phyloP scores from a whole-genome alignment of 495 filamentous ascomycete species.

The Immersiella caudata region DNA sequence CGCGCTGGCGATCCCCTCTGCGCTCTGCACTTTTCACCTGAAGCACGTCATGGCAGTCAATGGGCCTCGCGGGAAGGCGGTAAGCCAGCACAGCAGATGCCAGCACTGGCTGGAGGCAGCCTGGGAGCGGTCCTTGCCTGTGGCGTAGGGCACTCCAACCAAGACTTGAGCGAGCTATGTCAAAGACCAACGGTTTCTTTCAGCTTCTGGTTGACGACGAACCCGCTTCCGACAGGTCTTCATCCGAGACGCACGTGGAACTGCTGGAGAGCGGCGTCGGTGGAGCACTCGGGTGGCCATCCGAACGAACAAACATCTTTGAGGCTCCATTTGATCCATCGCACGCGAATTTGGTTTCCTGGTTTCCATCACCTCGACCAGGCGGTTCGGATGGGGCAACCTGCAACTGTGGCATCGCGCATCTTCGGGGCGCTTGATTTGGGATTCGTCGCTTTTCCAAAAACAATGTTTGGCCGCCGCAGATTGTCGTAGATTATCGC shows the following conservation, averaged over 20 bases:
- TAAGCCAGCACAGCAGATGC: constrained; percentile 12
- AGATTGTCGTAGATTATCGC: constrained; percentile 19
- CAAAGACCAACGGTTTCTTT: neutral
- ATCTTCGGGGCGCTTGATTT: neutral
- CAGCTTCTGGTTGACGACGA: neutral
- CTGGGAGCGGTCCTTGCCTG: neutral
- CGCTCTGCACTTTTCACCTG: constrained; percentile 21
- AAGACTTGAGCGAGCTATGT: too few species aligned
- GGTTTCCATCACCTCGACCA: neutral
- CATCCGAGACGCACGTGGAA: neutral
- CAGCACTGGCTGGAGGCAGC: neutral
- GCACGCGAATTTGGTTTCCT: constrained; percentile 1
- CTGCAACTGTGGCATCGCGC: constrained; percentile 15
- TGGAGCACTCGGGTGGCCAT: neutral
- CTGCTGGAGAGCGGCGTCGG: neutral
- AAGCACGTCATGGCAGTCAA: constrained; percentile 19
- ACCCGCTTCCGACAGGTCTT: neutral
- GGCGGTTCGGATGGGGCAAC: neutral
- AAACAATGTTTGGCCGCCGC: constrained; percentile 22
- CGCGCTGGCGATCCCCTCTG: constrained; percentile 8
- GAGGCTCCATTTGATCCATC: neutral
- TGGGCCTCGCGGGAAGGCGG: constrained; percentile 12
- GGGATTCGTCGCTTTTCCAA: neutral
- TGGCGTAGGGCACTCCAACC: too few species aligned
- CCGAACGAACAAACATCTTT: neutral